Evolutionary conservation across 1,284 basidiomycete genomes (phyloP).

Genomic region (Fomitopsis pinicola): DNA sequence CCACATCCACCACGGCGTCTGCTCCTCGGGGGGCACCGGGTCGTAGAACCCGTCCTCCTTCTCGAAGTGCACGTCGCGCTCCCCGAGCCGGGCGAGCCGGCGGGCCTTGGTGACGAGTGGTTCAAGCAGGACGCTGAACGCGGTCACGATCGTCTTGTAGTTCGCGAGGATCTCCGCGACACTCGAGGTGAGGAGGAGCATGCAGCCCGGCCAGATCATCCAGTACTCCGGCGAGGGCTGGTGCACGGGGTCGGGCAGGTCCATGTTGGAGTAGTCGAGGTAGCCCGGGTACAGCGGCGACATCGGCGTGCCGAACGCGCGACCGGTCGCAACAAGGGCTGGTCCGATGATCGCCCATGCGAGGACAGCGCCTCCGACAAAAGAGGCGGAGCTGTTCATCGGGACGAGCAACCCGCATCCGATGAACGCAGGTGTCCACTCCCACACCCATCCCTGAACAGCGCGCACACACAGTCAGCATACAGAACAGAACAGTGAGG

Average conservation of each 20-base stretch:
- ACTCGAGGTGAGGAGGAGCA: conserved; percentile 43
- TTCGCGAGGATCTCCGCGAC: conserved; percentile 23
- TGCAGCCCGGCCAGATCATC: conserved; percentile 63
- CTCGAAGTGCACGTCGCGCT: conserved; percentile 15
- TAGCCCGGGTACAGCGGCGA: conserved; percentile 39
- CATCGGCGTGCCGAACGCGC: conserved; percentile 38
- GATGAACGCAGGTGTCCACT: conserved; percentile 42
- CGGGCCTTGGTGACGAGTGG: conserved; percentile 9
- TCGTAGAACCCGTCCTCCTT: conserved; percentile 37
- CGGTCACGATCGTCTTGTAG: conserved; percentile 10
- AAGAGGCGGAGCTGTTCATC: conserved; percentile 26
- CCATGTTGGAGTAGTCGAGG: conserved; percentile 36
- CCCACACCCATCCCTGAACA: conserved; percentile 19
- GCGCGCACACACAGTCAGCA: conserved; percentile 36
- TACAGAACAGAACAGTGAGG: conserved; percentile 1
- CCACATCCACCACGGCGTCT: conserved; percentile 56
- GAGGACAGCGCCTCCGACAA: conserved; percentile 55
- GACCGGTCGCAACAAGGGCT: conserved; percentile 48
- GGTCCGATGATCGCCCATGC: conserved; percentile 65
- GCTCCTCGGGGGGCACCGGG: conserved; percentile 44
- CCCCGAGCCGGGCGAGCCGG: not conserved
- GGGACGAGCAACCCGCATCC: conserved; percentile 17
- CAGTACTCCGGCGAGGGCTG: conserved; percentile 61
- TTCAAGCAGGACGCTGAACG: conserved; percentile 12
- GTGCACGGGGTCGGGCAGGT: conserved; percentile 26